phyloP scores from a whole-genome alignment of 2,329 filamentous ascomycete species.

The Pyricularia grisea region DNA sequence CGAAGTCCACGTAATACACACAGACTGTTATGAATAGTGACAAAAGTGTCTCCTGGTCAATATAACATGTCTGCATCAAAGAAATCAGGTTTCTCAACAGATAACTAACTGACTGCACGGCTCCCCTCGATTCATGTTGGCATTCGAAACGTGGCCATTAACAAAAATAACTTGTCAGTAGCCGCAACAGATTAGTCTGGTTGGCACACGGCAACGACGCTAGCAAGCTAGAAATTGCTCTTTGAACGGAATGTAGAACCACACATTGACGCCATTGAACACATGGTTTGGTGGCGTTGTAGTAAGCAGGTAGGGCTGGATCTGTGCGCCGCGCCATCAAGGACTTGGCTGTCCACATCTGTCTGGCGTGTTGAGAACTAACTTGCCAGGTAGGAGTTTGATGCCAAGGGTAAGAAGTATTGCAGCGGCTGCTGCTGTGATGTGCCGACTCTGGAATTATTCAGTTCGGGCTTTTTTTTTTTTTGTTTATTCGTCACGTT shows the following conservation, averaged over 20 bases:
- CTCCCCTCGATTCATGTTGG: neutral
- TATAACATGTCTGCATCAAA: no score
- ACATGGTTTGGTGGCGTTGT: neutral
- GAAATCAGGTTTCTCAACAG: neutral
- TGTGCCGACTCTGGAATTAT: neutral
- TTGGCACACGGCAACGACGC: neutral
- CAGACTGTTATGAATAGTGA: neutral
- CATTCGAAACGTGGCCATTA: neutral
- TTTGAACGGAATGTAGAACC: neutral
- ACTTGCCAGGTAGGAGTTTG: neutral
- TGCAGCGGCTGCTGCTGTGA: neutral
- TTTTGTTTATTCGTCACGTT: neutral
- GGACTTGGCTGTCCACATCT: neutral
- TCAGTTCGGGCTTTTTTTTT: neutral
- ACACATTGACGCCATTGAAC: neutral
- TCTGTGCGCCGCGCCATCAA: neutral
- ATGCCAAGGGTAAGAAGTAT: neutral
- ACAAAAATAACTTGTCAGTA: neutral
- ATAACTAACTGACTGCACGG: neutral
- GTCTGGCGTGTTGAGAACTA: neutral
- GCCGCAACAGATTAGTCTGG: neutral
- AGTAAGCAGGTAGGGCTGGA: neutral
- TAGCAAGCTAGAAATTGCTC: neutral
- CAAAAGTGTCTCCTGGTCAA: neutral
- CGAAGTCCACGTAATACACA: neutral